These are phyloP conservation scores for Blastocystis sp. DNA, from an alignment of 352 stramenopile species.

Conservation along the genomic window DNA sequence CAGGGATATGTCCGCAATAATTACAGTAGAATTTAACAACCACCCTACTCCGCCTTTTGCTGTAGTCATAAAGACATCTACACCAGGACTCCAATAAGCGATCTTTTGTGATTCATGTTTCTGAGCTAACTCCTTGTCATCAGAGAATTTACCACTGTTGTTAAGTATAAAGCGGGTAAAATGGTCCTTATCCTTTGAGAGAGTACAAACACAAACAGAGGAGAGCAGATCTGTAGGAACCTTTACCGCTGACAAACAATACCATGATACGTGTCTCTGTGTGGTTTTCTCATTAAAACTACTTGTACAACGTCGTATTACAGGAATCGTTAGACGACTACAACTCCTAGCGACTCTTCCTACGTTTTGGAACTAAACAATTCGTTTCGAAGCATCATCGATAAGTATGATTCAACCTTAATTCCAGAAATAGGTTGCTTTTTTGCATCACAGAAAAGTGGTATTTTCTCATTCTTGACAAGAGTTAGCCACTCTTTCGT, in stretches of 20 bases:
- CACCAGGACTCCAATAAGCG: constrained; percentile 42
- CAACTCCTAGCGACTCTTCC: background rate
- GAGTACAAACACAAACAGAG: background rate
- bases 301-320: background rate
- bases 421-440: background rate
- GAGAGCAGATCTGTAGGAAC: background rate
- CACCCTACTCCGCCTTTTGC: constrained; percentile 48
- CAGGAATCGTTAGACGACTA: background rate
- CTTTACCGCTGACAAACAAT: background rate
- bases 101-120: constrained; percentile 57
- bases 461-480: constrained; percentile 1
- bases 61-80: constrained; percentile 54
- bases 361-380: background rate
- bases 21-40: constrained; percentile 49
- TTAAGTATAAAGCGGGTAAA: constrained; percentile 4
- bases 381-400: constrained; percentile 1
- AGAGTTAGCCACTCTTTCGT: background rate
- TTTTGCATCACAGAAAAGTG: background rate
- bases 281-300: background rate
- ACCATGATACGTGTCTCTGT: background rate
- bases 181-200: background rate
- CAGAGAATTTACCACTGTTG: background rate
- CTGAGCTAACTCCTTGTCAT: constrained; percentile 11
- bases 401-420: background rate
- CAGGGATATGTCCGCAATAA: constrained; percentile 52